Conservation (phyloP, 2,329 filamentous ascomycete genomes). For the Lecanicillium sp. region DNA sequence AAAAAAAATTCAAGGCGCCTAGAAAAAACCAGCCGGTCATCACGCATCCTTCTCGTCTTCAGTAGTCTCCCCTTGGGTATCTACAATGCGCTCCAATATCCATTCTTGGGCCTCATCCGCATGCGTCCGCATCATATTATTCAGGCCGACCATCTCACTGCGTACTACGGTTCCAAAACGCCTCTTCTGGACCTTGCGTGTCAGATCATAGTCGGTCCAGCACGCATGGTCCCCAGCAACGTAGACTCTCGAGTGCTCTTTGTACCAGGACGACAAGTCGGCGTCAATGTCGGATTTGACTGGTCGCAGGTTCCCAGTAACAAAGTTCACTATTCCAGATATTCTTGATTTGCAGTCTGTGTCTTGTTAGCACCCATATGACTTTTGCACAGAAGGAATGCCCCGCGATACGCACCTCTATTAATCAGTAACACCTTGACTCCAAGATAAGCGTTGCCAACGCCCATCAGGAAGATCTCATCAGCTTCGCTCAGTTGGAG, state of each 20-base stretch:
- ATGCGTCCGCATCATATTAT: constrained; percentile 50
- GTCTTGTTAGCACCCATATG: constrained; percentile 10
- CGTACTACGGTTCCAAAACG: constrained; percentile 52
- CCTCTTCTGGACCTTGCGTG: constrained; percentile 50
- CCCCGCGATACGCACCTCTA: constrained; percentile 47
- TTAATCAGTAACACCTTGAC: constrained; percentile 74
- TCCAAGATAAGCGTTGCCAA: constrained; percentile 82
- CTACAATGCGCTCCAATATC: constrained; percentile 34
- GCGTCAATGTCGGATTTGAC: constrained; percentile 72
- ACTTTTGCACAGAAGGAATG: constrained; percentile 3
- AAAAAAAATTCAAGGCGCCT: constrained; percentile 2
- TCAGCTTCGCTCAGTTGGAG: constrained; percentile 67
- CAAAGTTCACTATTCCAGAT: constrained; percentile 71
- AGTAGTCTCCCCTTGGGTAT: constrained; percentile 35
- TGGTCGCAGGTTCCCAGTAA: constrained; percentile 67
- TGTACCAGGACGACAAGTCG: constrained; percentile 75
- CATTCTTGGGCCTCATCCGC: constrained; percentile 43
- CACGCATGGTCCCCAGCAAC: constrained; percentile 68
- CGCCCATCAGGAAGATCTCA: constrained; percentile 77
- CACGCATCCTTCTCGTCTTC: constrained; percentile 37
- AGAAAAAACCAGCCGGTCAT: constrained; percentile 3
- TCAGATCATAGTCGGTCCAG: constrained; percentile 59
- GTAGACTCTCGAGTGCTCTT: constrained; percentile 70
- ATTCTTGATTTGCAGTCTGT: constrained; percentile 59
- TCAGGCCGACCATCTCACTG: constrained; percentile 40